Conservation (phyloP, 805 yeast genomes). For the Clavispora vitiphila region DNA sequence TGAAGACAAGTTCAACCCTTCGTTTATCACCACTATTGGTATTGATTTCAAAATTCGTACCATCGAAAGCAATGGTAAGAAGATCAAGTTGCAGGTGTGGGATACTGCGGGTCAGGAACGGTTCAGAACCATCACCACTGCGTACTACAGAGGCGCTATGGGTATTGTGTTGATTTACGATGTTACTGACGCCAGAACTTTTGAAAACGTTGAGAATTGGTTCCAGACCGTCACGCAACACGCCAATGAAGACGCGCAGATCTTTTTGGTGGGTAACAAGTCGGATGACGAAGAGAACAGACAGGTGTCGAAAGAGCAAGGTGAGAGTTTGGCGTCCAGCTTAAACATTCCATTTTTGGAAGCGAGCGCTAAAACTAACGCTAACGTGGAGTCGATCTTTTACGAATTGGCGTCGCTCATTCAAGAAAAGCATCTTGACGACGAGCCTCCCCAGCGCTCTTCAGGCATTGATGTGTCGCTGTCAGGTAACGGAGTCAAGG, state of each 20-base stretch:
- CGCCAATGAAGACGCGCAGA: conserved; percentile 93
- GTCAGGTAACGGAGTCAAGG: conserved; percentile 21
- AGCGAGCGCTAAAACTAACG: conserved; percentile 92
- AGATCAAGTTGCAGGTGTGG: conserved; percentile 93
- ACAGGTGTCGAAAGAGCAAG: conserved; percentile 85
- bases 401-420: conserved; percentile 82
- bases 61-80: conserved; percentile 87
- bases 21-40: conserved; percentile 96
- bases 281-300: conserved; percentile 86
- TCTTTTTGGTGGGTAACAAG: conserved; percentile 93
- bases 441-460: conserved; percentile 24
- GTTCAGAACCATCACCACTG: conserved; percentile 91
- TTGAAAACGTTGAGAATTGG: conserved; percentile 92
- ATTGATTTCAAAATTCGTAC: conserved; percentile 97
- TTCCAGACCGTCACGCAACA: conserved; percentile 92
- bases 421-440: conserved; percentile 65
- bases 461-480: conserved; percentile 38
- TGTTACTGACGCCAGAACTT: conserved; percentile 85
- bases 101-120: conserved; percentile 98
- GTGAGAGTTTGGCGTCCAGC: conserved; percentile 80
- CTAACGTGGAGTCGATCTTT: conserved; percentile 88
- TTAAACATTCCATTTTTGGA: conserved; percentile 89
- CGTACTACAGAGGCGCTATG: conserved; percentile 86
- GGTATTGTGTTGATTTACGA: conserved; percentile 82
- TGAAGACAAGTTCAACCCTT: conserved; percentile 93